Evolutionary conservation across 164 flowering plant genomes (phyloP).

Genomic region (Brasenia schreberi): DNA sequence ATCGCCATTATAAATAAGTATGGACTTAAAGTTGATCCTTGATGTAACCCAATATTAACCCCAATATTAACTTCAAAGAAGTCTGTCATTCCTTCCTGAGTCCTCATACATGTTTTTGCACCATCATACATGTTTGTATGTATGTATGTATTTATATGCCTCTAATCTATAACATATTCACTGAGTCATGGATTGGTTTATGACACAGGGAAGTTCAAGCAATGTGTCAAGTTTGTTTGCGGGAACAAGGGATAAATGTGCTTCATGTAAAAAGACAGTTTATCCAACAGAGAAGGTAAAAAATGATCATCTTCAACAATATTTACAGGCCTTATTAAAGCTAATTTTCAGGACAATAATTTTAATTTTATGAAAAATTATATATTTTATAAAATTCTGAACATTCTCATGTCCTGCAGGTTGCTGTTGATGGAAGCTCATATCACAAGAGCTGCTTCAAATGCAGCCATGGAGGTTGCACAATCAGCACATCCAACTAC

Average conservation of each 20-base stretch:
- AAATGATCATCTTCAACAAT: background rate
- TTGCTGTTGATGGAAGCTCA: slow-evolving; percentile 61
- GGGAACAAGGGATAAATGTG: slow-evolving; percentile 78
- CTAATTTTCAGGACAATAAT: background rate
- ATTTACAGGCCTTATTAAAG: background rate
- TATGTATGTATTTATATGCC: too few species aligned
- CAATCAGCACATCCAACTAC: slow-evolving; percentile 86
- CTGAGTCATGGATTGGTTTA: background rate
- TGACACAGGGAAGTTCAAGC: background rate
- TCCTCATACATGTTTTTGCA: too few species aligned
- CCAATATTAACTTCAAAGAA: too few species aligned
- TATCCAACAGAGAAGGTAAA: slow-evolving; percentile 72
- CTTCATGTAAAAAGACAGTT: slow-evolving; percentile 60
- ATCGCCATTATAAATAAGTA: too few species aligned
- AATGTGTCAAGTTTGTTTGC: slow-evolving; percentile 47
- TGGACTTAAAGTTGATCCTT: too few species aligned
- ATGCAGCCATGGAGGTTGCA: slow-evolving; percentile 79
- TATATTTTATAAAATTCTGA: background rate
- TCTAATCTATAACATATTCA: too few species aligned
- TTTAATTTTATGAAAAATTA: background rate
- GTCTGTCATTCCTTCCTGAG: too few species aligned
- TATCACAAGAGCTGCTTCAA: slow-evolving; percentile 93
- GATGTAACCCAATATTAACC: too few species aligned
- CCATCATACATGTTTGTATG: too few species aligned
- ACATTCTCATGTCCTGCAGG: slow-evolving; percentile 23